Conservation (phyloP, 148 eudicot genomes). For the Spergularia marina region DNA sequence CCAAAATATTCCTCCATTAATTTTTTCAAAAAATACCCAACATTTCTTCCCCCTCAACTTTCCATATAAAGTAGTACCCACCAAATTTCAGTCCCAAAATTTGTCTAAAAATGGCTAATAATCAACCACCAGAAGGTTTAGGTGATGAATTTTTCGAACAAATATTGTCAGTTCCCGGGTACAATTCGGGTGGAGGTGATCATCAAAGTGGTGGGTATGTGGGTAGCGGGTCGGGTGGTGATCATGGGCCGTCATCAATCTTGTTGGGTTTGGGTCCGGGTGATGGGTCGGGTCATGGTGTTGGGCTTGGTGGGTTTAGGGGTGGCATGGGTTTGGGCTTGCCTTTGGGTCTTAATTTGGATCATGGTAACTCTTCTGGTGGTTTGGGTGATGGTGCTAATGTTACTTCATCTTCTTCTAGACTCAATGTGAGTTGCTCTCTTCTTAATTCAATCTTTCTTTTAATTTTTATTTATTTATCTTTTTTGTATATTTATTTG, state of each 20-base stretch:
- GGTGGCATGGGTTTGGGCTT: constrained; percentile 38
- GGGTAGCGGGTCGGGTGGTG: constrained; percentile 26
- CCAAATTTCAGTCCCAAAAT: not conserved
- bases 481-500: not conserved
- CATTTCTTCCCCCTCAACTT: not conserved
- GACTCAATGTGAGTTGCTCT: constrained; percentile 37
- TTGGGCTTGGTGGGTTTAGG: constrained; percentile 41
- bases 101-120: constrained; percentile 33
- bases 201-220: constrained; percentile 19
- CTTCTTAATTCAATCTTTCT: not conserved
- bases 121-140: constrained; percentile 34
- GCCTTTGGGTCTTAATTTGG: constrained; percentile 50
- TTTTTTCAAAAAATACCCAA: not conserved
- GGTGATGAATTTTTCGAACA: constrained; percentile 52
- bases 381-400: constrained; percentile 24
- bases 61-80: constrained; percentile 5
- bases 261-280: constrained; percentile 39
- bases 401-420: constrained; percentile 38
- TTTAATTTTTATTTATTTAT: too few species aligned
- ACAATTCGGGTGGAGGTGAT: constrained; percentile 21
- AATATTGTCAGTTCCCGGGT: constrained; percentile 38
- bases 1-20: not conserved
- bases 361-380: constrained; percentile 29
- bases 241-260: constrained; percentile 28
- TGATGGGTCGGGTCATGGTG: constrained; percentile 38